These are phyloP conservation scores for Suillus brevipes DNA, from an alignment of 768 basidiomycete species.

Conservation along the genomic window DNA sequence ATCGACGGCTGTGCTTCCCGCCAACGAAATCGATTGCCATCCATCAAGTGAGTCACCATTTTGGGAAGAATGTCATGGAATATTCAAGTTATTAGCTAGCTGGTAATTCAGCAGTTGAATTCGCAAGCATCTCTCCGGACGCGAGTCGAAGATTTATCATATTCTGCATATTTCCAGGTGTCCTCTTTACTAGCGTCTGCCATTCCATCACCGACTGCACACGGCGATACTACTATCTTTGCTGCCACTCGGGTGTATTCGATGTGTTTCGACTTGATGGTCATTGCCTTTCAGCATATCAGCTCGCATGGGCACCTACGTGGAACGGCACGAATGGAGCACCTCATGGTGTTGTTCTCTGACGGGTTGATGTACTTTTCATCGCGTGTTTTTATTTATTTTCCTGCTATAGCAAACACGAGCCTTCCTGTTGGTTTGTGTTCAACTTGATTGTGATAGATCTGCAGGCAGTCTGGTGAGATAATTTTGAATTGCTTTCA, in stretches of 20 bases:
- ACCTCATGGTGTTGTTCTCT: too few species aligned
- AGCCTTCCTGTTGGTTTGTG: too few species aligned
- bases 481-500: neutral
- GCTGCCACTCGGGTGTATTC: conserved; percentile 74
- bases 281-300: conserved; percentile 62
- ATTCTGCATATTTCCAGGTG: conserved; percentile 37
- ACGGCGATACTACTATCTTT: conserved; percentile 62
- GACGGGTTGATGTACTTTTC: too few species aligned
- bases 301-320: conserved; percentile 40
- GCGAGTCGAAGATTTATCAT: conserved; percentile 22
- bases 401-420: too few species aligned
- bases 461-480: neutral
- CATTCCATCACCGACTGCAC: conserved; percentile 46
- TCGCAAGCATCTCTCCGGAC: conserved; percentile 50
- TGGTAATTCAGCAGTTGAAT: conserved; percentile 44
- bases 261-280: conserved; percentile 68
- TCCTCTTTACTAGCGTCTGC: conserved; percentile 59
- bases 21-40: conserved; percentile 44
- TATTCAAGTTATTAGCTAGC: conserved; percentile 32
- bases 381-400: too few species aligned
- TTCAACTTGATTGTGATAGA: too few species aligned
- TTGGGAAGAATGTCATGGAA: neutral
- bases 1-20: neutral
- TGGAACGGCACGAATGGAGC: conserved; percentile 20
- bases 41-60: conserved; percentile 36